A percentile compares a stretch with the other conserved stretches of the same genome.
Conservation (phyloP, 2,329 filamentous ascomycete species). For the Ophiostoma sp. region DNA sequence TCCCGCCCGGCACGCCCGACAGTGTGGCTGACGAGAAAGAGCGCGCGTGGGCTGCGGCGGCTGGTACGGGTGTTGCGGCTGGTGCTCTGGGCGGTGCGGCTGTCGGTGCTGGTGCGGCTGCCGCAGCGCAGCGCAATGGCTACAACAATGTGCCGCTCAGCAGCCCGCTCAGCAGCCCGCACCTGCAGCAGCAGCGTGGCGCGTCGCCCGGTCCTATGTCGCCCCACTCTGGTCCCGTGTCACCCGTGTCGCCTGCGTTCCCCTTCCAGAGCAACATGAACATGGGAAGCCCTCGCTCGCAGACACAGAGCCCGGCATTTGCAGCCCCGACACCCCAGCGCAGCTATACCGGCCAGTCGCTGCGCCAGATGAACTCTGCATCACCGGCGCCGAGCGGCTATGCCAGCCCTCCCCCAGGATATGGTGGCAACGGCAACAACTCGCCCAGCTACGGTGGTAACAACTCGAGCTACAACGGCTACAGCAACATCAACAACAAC, state of each 20-base stretch:
- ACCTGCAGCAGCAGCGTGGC: slow-evolving; percentile 4
- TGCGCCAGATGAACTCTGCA: not conserved
- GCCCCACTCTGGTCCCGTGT: slow-evolving; percentile 5
- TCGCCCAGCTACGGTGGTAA: slow-evolving; percentile 7
- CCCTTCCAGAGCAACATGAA: not conserved
- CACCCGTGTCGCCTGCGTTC: slow-evolving; percentile 15
- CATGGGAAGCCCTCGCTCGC: slow-evolving; percentile 9
- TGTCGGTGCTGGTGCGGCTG: slow-evolving; percentile 29
- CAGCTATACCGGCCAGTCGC: slow-evolving; percentile 22
- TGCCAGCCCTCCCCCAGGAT: not conserved
- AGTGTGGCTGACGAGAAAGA: slow-evolving; percentile 32
- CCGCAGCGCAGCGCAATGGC: slow-evolving; percentile 27
- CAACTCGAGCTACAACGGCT: slow-evolving; percentile 12
- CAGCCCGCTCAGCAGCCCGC: slow-evolving; percentile 16
- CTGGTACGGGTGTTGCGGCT: slow-evolving; percentile 25
- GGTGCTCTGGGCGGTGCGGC: slow-evolving; percentile 27
- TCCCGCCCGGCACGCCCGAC: slow-evolving; percentile 30
- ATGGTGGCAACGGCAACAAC: not conserved
- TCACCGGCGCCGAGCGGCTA: slow-evolving; percentile 7
- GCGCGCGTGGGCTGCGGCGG: slow-evolving; percentile 28
- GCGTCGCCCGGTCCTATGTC: slow-evolving; percentile 8
- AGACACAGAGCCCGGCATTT: slow-evolving; percentile 21
- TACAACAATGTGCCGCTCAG: slow-evolving; percentile 24
- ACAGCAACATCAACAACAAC: slow-evolving; percentile 12
- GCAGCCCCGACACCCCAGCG: slow-evolving; percentile 20